Base-by-base conservation (phyloP, 495 filamentous ascomycete genomes). In the Penicillium chermesinum region DNA sequence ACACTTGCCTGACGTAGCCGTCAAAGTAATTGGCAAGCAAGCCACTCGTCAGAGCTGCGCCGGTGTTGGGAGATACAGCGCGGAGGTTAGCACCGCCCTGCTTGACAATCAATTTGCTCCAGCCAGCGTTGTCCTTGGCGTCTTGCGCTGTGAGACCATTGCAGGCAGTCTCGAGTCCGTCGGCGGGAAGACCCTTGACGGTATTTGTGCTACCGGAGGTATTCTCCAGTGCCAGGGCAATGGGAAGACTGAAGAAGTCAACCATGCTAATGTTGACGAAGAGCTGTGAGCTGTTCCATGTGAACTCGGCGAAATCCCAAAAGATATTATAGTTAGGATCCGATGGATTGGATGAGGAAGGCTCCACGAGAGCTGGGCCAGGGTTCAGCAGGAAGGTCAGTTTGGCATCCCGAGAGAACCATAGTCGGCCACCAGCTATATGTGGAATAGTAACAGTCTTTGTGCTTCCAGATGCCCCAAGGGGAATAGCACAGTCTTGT, bases 221-320 rank as follows among this genome's bases (percentile, higher is more conserved):
- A 53, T 76, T 79, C 27, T 67, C 69, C 5, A 90, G 72, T 21
- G 74, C 64, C 33, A 90, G 67, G 6, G 81, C 75, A 42, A 88
- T 78, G 8, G 86, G 85, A 8, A 87, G 52, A 41, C 72, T 69
- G 34, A 86, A 78, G 56, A 89, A 89, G 66, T 90, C 86, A 33
- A 90, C 86, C 53, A 84, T 84, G 44, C 72, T 77, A 54, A 89
- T 85, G 57, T 90, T 90, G 41, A 78, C 84, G 58, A 84, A 90
- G 2, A 89, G 72, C 64, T 88, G 80, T 15, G 63, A 46, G 39
- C 58, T 58, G 62, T 87, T 86, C 66, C 76, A 85, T 2, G 86
- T 90, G 62, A 89, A 87, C 59, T 90, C 86, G 64, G 71, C 76
- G 57, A 90, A 90, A 22, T 71, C 75, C 82, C 86, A 90, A 38